Evolutionary conservation across 2,329 filamentous ascomycete species (phyloP).

Genomic region (Fusarium bulbicola): DNA sequence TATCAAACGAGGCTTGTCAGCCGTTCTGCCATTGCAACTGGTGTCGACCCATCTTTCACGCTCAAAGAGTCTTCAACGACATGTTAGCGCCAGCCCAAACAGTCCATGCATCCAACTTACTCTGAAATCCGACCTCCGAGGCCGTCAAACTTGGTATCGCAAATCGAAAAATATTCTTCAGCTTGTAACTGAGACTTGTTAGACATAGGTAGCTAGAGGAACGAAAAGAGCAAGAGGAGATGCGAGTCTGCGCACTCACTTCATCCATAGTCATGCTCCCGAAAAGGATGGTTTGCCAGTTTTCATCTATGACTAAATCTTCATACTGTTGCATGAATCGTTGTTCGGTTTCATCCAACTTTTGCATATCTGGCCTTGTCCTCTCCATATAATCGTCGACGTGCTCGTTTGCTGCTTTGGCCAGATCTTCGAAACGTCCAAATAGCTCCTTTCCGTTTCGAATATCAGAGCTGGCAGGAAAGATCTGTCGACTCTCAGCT

Average conservation of each 20-base stretch:
- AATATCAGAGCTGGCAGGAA: not conserved
- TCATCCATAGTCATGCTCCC: slow-evolving; percentile 46
- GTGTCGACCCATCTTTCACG: slow-evolving; percentile 25
- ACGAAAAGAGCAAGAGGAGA: not conserved
- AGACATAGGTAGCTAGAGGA: not conserved
- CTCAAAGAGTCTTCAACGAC: slow-evolving; percentile 12
- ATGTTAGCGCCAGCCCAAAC: not conserved
- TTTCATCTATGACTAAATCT: slow-evolving; percentile 41
- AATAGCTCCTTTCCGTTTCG: slow-evolving; percentile 37
- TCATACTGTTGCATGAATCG: slow-evolving; percentile 37
- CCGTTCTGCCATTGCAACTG: not conserved
- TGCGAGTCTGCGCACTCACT: slow-evolving; percentile 14
- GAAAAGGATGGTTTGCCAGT: slow-evolving; percentile 45
- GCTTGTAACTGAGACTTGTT: slow-evolving; percentile 34
- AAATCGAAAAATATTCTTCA: slow-evolving; percentile 38
- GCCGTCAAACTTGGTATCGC: not conserved
- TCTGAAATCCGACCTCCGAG: slow-evolving; percentile 38
- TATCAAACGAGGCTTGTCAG: not conserved
- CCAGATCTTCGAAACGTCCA: slow-evolving; percentile 24
- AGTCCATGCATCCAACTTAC: slow-evolving; percentile 17
- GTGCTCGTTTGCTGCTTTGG: slow-evolving; percentile 5
- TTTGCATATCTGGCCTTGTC: slow-evolving; percentile 9
- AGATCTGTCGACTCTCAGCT: slow-evolving; percentile 26
- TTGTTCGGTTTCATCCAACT: slow-evolving; percentile 21
- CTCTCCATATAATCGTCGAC: slow-evolving; percentile 36